Base-by-base conservation (phyloP, 108 stramenopile species). In the Conticribra weissflogii region DNA sequence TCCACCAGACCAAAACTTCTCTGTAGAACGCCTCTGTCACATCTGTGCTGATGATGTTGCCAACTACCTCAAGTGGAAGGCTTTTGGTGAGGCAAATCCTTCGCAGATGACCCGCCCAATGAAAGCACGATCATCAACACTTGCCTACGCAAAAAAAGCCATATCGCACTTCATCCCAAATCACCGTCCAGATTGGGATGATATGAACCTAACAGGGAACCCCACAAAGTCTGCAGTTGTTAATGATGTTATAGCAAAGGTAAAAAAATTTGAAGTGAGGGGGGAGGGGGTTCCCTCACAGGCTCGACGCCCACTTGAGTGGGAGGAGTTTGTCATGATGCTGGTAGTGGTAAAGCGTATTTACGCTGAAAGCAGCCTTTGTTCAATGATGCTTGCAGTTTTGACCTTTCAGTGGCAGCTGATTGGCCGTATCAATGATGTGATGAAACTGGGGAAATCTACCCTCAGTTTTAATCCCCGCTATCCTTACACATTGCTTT, bases 151-250 rank as follows among this genome's bases (percentile, higher is more conserved):
- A 12, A 65, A 65, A 36, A 65, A 65, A 36, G 63, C 63, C 0
- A 65, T 65, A 3, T 50, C 47, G 3, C 17, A 65, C 48, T 65
- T 52, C 63, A 65, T 65, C 49, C 63, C 63, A 24, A 15, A 23
- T 3, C n/a, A 24, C 29, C 1, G 18, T 31, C 3, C 2, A 30
- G 3, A 3, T 5, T 65, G 63, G 63, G 63, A 50, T 54, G 63
- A 54, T 1, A 30, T 50, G 7, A n/a, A 2, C 3, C 41, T 51
- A 25, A 24, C 21, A 49, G 63, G 63, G 17, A 65, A 65, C 21
- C 63, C 63, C 30, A 65, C 46, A 16, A 25, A 23, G 16, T 51
- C 31, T 21, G 18, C n/a, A 50, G 0, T 8, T 21, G 48, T 18
- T 65, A 12, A 65, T 41, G 30, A 31, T 24, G 2, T 7, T 65